Evolutionary conservation across 2,329 filamentous ascomycete genomes (phyloP), one percentile per base, ranked within the genome.

Genomic region (Colletotrichum coccodes): DNA sequence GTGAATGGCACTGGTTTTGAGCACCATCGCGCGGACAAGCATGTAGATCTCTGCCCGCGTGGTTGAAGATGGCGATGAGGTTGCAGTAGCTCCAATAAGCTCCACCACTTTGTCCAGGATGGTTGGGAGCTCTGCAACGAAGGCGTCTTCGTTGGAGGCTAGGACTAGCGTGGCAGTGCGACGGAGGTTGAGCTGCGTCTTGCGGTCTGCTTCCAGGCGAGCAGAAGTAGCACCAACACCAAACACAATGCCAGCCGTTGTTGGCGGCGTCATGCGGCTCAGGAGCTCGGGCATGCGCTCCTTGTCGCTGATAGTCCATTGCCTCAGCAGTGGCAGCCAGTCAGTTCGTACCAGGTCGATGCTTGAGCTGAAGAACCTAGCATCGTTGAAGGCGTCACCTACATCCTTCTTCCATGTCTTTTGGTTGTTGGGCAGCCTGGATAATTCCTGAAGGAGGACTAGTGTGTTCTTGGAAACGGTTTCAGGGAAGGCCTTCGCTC

Each of bases 171-270:
- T 86, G 5, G 94, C 90, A 53, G 97, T 90, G 53, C 96, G 89
- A 14, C 95, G 92, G 21, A 99, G 87, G 72, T 94, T 97, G 34
- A 97, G 87, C 79, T 98, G 95, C 1, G 95, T 94, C 80, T 92
- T 96, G 66, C 95, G 91, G 79, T 99, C 96, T 6, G 97, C 94
- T 80, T 99, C 96, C n/a, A 97, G 88, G 67, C 96, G 88, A 40
- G 96, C 96, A 49, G 95, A 97, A 26, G 94, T 94, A 7, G 96
- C 96, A 12, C 97, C 97, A 0, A 99, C 96, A n/a, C 96, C 96
- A 76, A 99, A 99, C 77, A 99, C 95, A 73, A 99, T 97, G 9
- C 96, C 96, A 0, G 97, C 96, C 16, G 95, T 95, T 1, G 95
- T 94, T 6, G 96, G 96, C 4, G 95, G 89, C 6, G 91, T 91